phyloP scores from a whole-genome alignment of 192 early-diverging fungal species.

The Dissophora globulifera region DNA sequence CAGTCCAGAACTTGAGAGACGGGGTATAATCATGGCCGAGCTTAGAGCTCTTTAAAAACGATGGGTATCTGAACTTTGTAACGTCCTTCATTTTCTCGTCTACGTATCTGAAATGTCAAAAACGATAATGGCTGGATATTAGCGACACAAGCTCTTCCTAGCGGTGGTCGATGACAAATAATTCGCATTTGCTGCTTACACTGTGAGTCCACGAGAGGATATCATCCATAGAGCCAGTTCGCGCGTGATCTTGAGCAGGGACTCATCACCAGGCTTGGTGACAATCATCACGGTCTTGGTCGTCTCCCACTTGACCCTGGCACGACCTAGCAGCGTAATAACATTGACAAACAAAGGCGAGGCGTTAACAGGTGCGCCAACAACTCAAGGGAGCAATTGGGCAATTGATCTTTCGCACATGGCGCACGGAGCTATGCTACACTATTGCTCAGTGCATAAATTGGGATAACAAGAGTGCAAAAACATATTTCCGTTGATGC shows the following conservation, averaged over 20 bases:
- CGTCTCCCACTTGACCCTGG: conserved; percentile 54
- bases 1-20: conserved; percentile 76
- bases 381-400: too few species aligned
- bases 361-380: too few species aligned
- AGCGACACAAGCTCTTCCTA: too few species aligned
- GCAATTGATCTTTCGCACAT: too few species aligned
- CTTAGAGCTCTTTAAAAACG: conserved; percentile 56
- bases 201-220: conserved; percentile 58
- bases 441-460: too few species aligned
- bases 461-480: too few species aligned
- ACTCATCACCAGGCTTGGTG: conserved; percentile 77
- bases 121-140: too few species aligned
- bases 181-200: conserved; percentile 36
- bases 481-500: too few species aligned
- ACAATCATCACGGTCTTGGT: conserved; percentile 77
- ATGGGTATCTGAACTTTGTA: conserved; percentile 66
- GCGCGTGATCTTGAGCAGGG: conserved; percentile 72
- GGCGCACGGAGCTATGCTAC: too few species aligned
- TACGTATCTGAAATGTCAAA: too few species aligned
- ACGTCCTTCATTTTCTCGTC: conserved; percentile 70
- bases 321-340: conserved; percentile 36
- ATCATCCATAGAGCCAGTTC: conserved; percentile 77
- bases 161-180: too few species aligned
- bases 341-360: not conserved
- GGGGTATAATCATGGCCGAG: conserved; percentile 53